Evolutionary conservation across 495 filamentous ascomycete genomes (phyloP).

Genomic region (Aspergillus kassunensis): DNA sequence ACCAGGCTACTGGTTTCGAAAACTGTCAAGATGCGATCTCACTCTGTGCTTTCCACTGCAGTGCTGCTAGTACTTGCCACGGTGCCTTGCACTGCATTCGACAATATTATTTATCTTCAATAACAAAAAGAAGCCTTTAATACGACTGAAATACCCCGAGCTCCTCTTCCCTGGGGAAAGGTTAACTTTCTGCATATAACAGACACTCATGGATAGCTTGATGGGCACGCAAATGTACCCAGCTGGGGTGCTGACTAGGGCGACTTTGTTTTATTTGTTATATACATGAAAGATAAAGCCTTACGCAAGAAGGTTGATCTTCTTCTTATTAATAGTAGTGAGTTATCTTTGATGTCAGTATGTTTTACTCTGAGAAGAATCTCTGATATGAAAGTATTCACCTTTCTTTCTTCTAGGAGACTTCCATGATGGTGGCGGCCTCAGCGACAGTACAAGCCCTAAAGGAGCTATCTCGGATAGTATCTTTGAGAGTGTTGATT

Average conservation of each 20-base stretch:
- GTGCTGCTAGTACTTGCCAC: neutral
- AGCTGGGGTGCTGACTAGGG: slow-evolving; percentile 44
- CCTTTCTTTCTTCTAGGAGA: slow-evolving; percentile 20
- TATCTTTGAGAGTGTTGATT: slow-evolving; percentile 40
- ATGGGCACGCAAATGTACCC: slow-evolving; percentile 42
- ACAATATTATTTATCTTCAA: neutral
- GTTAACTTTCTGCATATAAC: slow-evolving; percentile 46
- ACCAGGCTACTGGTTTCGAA: neutral
- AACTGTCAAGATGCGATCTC: neutral
- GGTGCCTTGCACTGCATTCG: neutral
- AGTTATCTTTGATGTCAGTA: neutral
- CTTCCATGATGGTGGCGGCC: slow-evolving; percentile 40
- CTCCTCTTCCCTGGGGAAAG: slow-evolving; percentile 42
- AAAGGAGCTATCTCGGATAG: slow-evolving; percentile 34
- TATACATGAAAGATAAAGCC: slow-evolving; percentile 35
- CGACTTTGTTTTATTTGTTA: slow-evolving; percentile 34
- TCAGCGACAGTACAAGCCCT: slow-evolving; percentile 34
- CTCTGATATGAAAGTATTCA: neutral
- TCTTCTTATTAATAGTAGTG: slow-evolving; percentile 37
- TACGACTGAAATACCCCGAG: slow-evolving; percentile 31
- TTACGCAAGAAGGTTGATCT: slow-evolving; percentile 30
- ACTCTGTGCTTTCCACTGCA: neutral
- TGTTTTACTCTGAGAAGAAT: neutral
- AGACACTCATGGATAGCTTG: slow-evolving; percentile 45
- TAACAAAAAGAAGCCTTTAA: slow-evolving; percentile 28